phyloP scores from a whole-genome alignment of 2,329 filamentous ascomycete species.

The Sphaerulina vaccinii region DNA sequence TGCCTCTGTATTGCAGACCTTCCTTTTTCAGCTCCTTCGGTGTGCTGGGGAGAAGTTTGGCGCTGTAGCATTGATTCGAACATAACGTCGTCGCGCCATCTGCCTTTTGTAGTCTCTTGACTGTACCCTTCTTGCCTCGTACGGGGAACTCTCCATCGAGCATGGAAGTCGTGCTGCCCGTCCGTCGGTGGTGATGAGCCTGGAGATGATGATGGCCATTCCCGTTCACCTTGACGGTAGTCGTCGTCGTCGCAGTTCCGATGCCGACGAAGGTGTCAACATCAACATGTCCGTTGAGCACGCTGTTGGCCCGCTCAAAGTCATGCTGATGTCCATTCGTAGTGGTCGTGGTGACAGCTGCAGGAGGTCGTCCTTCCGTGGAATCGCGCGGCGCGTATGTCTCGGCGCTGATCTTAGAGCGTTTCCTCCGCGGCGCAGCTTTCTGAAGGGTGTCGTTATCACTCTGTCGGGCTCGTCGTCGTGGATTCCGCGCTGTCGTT shows the following conservation, averaged over 20 bases:
- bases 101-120: constrained; percentile 30
- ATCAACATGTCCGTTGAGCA: constrained; percentile 27
- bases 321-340: constrained; percentile 20
- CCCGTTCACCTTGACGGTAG: constrained; percentile 3
- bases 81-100: constrained; percentile 53
- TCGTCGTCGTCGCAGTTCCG: background rate
- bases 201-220: constrained; percentile 16
- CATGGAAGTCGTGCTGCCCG: constrained; percentile 12
- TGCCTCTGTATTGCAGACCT: constrained; percentile 58
- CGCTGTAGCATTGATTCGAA: constrained; percentile 78
- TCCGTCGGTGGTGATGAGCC: constrained; percentile 15
- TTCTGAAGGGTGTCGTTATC: constrained; percentile 44
- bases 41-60: constrained; percentile 79
- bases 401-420: constrained; percentile 48
- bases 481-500: constrained; percentile 44
- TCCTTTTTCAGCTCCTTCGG: constrained; percentile 67
- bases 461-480: constrained; percentile 46
- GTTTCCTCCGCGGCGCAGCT: constrained; percentile 46
- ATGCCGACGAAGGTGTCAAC: constrained; percentile 1
- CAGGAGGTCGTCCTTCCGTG: constrained; percentile 13
- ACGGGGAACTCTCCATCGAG: constrained; percentile 25
- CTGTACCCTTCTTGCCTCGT: constrained; percentile 30
- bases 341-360: constrained; percentile 8
- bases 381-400: constrained; percentile 36
- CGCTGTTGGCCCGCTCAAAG: constrained; percentile 11